A percentile compares a stretch with the other conserved stretches of the same genome.
phyloP scores from a whole-genome alignment of 1,139 yeast species.

The Taphrina pruni region DNA sequence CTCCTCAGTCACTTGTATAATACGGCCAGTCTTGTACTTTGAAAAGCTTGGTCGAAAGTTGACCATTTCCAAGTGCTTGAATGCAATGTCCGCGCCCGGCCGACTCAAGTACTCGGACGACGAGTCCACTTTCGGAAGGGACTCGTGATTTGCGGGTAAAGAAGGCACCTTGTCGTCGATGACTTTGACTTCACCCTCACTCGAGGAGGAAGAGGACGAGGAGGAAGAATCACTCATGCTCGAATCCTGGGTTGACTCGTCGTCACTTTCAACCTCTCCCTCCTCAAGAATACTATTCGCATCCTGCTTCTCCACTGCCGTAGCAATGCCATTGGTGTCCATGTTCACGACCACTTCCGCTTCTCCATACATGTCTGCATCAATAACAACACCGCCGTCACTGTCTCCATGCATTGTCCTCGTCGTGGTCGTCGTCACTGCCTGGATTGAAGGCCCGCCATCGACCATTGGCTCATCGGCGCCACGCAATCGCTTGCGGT shows the following conservation, averaged over 20 bases:
- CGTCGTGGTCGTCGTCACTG: neutral
- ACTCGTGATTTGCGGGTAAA: constrained; percentile 1
- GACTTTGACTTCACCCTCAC: neutral
- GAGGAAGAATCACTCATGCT: neutral
- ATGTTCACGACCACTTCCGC: neutral
- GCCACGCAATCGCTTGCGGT: constrained; percentile 18
- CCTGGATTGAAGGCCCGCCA: neutral
- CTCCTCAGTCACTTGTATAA: constrained; percentile 2
- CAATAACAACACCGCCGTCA: constrained; percentile 4
- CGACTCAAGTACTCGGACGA: neutral
- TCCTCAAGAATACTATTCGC: constrained; percentile 4
- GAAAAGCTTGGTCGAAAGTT: constrained; percentile 25
- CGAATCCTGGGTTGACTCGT: no score
- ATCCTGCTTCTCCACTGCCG: neutral
- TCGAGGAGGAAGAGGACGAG: neutral
- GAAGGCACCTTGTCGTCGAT: constrained; percentile 12
- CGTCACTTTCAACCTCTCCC: constrained; percentile 8
- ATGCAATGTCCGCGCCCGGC: constrained; percentile 23
- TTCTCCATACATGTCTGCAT: constrained; percentile 36
- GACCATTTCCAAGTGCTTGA: constrained; percentile 33
- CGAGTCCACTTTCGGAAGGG: neutral
- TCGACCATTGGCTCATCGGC: neutral
- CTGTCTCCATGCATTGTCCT: neutral
- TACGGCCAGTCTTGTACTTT: constrained; percentile 26
- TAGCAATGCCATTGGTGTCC: neutral